Evolutionary conservation across 441 rosid species (phyloP).

Genomic region (Erysimum pusillum): DNA sequence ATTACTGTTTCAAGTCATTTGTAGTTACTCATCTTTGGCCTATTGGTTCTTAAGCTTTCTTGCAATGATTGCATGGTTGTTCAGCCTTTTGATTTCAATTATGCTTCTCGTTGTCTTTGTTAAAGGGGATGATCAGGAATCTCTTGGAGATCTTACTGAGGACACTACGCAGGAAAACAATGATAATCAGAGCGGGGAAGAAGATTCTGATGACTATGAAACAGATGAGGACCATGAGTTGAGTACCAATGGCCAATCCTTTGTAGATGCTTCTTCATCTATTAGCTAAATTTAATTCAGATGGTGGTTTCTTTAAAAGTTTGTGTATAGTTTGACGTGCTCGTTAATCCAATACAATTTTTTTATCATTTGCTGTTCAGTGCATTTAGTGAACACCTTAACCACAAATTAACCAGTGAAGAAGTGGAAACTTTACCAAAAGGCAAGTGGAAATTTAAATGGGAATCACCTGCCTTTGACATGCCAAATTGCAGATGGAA

Average conservation of each 20-base stretch:
- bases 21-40: slow-evolving; percentile 3
- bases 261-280: slow-evolving; percentile 42
- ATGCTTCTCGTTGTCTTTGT: slow-evolving; percentile 37
- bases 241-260: slow-evolving; percentile 47
- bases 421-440: slow-evolving; percentile 62
- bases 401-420: slow-evolving; percentile 62
- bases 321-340: slow-evolving; percentile 7
- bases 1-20: background rate
- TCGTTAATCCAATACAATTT: background rate
- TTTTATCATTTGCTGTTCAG: slow-evolving; percentile 51
- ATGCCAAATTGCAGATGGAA: slow-evolving; percentile 78
- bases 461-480: slow-evolving; percentile 75
- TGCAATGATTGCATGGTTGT: slow-evolving; percentile 26
- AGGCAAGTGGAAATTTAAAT: slow-evolving; percentile 71
- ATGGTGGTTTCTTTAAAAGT: slow-evolving; percentile 9
- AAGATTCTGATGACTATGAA: slow-evolving; percentile 54
- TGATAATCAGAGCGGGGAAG: slow-evolving; percentile 56
- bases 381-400: slow-evolving; percentile 73
- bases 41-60: slow-evolving; percentile 20
- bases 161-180: slow-evolving; percentile 40
- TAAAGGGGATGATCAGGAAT: slow-evolving; percentile 52
- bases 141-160: slow-evolving; percentile 41
- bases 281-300: slow-evolving; percentile 51
- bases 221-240: slow-evolving; percentile 58
- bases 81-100: slow-evolving; percentile 13